These are phyloP conservation scores for Triticum aestivum DNA, from an alignment of 176 grass and related monocot genomes.

Conservation along the genomic window IWGSC_CS_RefSeq_v2.1 NC_057799.1:328271168-328271667, in stretches of 20 bases:
- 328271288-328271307: neutral
- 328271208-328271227: neutral
- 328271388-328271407: slow-evolving; percentile 64
- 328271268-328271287: neutral
- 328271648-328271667: neutral
- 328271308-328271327: slow-evolving; percentile 58
- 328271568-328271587: neutral
- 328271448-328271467: slow-evolving; percentile 82
- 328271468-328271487: slow-evolving; percentile 55
- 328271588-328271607: neutral
- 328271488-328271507: neutral
- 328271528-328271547: neutral
- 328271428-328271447: slow-evolving; percentile 54
- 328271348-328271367: slow-evolving; percentile 94
- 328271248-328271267: neutral
- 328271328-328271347: slow-evolving; percentile 68
- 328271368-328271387: slow-evolving; percentile 71
- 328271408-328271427: slow-evolving; percentile 88
- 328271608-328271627: neutral
- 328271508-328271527: neutral
- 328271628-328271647: neutral
- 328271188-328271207: neutral
- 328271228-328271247: neutral
- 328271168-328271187: neutral
- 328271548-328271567: neutral